These are phyloP conservation scores for Daldinia decipiens DNA, from an alignment of 495 filamentous ascomycete species.

Conservation along the genomic window DNA sequence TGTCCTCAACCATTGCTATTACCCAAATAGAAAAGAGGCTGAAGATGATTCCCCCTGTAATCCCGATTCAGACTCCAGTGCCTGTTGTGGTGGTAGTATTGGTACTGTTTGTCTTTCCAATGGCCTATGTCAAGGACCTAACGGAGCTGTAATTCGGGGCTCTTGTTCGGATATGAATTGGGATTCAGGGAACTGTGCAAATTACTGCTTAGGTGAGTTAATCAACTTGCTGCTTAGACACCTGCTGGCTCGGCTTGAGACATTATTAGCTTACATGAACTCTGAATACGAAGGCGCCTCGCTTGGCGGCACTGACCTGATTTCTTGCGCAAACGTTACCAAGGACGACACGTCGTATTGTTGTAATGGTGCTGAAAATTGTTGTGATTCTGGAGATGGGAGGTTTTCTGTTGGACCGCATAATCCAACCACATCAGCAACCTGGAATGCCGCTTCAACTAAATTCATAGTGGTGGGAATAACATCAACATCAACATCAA, in stretches of 20 bases:
- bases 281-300: slow-evolving; percentile 3
- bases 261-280: not conserved
- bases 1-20: not conserved
- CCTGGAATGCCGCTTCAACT: slow-evolving; percentile 8
- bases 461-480: not conserved
- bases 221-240: not conserved
- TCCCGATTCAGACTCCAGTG: not conserved
- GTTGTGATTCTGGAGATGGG: slow-evolving; percentile 6
- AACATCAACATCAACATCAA: too few relatives aligned
- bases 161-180: slow-evolving; percentile 10
- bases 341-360: slow-evolving; percentile 6
- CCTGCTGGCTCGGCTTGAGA: not conserved
- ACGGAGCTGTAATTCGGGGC: slow-evolving; percentile 5
- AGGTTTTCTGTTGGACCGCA: slow-evolving; percentile 6
- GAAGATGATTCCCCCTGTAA: slow-evolving; percentile 2
- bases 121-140: slow-evolving; percentile 8
- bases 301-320: not conserved
- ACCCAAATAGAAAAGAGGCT: not conserved
- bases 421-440: slow-evolving; percentile 3
- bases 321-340: slow-evolving; percentile 10
- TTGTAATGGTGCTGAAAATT: slow-evolving; percentile 11
- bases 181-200: not conserved
- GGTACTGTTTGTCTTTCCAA: not conserved
- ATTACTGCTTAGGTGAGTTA: slow-evolving; percentile 6
- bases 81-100: slow-evolving; percentile 1